These are phyloP conservation scores for Cyclostephanos invisitatus DNA, from an alignment of 108 stramenopile genomes.

Conservation along the genomic window DNA sequence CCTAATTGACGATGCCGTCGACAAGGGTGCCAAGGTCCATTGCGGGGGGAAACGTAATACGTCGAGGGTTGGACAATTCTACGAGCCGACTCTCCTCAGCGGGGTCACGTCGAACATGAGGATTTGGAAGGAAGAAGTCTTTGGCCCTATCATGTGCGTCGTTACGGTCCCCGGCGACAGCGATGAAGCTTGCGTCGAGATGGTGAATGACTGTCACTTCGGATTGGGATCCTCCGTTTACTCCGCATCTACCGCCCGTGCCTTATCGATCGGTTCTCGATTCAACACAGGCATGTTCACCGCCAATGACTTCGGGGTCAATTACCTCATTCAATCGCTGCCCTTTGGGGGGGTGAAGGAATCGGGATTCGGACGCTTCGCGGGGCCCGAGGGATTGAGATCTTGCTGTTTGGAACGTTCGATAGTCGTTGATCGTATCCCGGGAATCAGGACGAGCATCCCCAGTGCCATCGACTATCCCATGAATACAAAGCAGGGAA, in stretches of 20 bases:
- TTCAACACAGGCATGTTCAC: conserved; percentile 95
- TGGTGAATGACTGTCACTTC: conserved; percentile 90
- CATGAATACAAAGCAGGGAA: conserved; percentile 72
- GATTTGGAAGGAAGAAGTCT: conserved; percentile 96
- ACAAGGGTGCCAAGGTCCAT: conserved; percentile 91
- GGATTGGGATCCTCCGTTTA: conserved; percentile 95
- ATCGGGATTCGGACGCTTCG: conserved; percentile 97
- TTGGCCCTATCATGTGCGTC: conserved; percentile 98
- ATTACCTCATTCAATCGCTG: conserved; percentile 95
- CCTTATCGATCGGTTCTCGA: conserved; percentile 78
- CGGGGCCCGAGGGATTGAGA: conserved; percentile 96
- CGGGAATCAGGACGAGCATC: conserved; percentile 87
- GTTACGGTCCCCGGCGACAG: conserved; percentile 83
- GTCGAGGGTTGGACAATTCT: conserved; percentile 84
- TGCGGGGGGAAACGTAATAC: conserved; percentile 85
- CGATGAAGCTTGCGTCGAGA: conserved; percentile 81
- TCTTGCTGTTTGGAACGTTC: conserved; percentile 93
- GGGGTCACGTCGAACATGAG: conserved; percentile 91
- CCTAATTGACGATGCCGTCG: conserved; percentile 96
- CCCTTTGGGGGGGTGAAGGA: conserved; percentile 99
- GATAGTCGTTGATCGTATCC: conserved; percentile 86
- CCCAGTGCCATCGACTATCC: conserved; percentile 87
- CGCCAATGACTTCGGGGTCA: conserved; percentile 97
- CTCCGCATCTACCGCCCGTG: conserved; percentile 69
- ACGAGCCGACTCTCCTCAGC: conserved; percentile 92